These are phyloP conservation scores for Ogataea paraovalis DNA, from an alignment of 805 yeast species.

Conservation along the genomic window DNA sequence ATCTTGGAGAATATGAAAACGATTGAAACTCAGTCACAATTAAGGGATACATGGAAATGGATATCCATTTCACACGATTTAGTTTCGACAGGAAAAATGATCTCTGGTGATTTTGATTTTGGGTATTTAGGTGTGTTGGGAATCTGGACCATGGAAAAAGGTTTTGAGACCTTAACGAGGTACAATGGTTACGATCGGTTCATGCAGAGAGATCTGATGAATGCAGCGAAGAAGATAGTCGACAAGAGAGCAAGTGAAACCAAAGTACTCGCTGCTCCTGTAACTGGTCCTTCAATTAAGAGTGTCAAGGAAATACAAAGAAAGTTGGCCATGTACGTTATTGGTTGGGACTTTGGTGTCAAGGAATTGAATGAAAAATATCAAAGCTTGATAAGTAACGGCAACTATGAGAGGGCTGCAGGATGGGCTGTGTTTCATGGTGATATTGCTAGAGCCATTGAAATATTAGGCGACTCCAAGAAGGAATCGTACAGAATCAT, in stretches of 20 bases:
- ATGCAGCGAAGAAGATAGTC: slow-evolving; percentile 51
- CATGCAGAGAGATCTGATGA: slow-evolving; percentile 39
- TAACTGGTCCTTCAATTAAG: slow-evolving; percentile 39
- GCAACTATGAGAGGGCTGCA: slow-evolving; percentile 83
- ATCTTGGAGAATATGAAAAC: slow-evolving; percentile 50
- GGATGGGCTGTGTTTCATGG: slow-evolving; percentile 98
- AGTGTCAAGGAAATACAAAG: slow-evolving; percentile 61
- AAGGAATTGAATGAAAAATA: slow-evolving; percentile 71
- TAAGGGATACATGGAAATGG: slow-evolving; percentile 91
- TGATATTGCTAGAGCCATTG: slow-evolving; percentile 75
- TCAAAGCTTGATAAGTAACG: slow-evolving; percentile 48
- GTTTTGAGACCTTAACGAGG: slow-evolving; percentile 46
- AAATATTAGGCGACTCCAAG: slow-evolving; percentile 69
- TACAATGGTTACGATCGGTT: slow-evolving; percentile 31
- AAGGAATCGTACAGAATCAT: slow-evolving; percentile 69
- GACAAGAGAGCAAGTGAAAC: slow-evolving; percentile 40
- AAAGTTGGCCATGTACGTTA: slow-evolving; percentile 71
- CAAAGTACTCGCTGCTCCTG: slow-evolving; percentile 39
- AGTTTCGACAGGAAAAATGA: slow-evolving; percentile 62
- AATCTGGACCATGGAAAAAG: slow-evolving; percentile 77
- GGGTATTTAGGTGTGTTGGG: slow-evolving; percentile 88
- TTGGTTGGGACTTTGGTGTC: slow-evolving; percentile 86
- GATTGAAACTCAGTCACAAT: slow-evolving; percentile 50
- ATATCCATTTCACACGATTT: slow-evolving; percentile 65
- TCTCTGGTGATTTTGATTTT: slow-evolving; percentile 66